phyloP scores from a whole-genome alignment of 2,329 filamentous ascomycete species.

The Venturia effusa region DNA sequence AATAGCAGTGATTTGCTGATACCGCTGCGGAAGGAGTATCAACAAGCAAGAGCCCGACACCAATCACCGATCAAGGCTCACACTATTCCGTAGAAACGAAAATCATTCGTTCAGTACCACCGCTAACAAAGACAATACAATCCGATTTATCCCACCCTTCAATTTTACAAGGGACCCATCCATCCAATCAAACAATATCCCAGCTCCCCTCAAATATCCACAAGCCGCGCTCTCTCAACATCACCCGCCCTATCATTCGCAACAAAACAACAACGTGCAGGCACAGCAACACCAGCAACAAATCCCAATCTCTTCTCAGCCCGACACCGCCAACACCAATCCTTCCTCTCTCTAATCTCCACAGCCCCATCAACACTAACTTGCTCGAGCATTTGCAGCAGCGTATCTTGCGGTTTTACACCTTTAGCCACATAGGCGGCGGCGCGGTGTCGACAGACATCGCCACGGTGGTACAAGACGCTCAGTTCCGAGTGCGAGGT shows the following conservation, averaged over 20 bases:
- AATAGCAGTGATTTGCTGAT: too few species aligned
- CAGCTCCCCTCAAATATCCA: neutral
- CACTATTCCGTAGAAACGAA: neutral
- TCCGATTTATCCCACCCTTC: neutral
- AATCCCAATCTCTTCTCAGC: neutral
- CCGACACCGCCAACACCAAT: conserved; percentile 1
- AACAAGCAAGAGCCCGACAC: too few species aligned
- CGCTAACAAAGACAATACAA: neutral
- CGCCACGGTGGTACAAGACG: neutral
- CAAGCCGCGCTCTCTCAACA: neutral
- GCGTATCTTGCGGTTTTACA: neutral
- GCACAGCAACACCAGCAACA: neutral
- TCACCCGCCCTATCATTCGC: neutral
- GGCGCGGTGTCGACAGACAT: conserved; percentile 3
- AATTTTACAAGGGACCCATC: neutral
- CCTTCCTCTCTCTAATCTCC: conserved; percentile 1
- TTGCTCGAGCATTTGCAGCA: neutral
- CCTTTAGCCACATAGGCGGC: neutral
- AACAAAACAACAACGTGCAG: neutral
- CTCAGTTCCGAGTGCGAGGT: neutral
- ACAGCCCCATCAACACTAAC: conserved; percentile 3
- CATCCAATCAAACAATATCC: neutral
- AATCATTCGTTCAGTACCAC: neutral
- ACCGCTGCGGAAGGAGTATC: too few species aligned
- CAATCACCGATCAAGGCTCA: neutral